Evolutionary conservation across 2,329 filamentous ascomycete species (phyloP).

Genomic region (Aurifilum marmelostoma): DNA sequence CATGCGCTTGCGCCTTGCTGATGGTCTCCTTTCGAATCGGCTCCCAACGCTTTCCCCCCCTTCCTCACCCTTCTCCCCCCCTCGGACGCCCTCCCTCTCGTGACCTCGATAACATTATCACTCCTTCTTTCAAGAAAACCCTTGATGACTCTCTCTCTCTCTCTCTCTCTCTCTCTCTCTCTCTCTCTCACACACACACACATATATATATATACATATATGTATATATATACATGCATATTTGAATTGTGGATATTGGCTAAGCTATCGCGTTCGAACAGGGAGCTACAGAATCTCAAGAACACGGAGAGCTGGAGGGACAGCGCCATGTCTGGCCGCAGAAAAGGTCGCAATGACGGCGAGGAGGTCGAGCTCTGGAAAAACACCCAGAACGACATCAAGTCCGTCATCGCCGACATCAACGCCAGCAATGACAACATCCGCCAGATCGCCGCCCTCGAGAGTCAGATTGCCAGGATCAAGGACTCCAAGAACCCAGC

Average conservation of each 20-base stretch:
- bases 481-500: conserved; percentile 40
- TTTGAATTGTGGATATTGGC: not conserved
- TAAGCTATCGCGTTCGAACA: conserved; percentile 1
- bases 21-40: not conserved
- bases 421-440: conserved; percentile 46
- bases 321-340: conserved; percentile 35
- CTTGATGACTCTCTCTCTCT: too few relatives aligned
- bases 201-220: too few relatives aligned
- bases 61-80: not conserved
- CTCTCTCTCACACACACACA: too few relatives aligned
- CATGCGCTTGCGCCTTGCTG: not conserved
- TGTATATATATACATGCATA: too few relatives aligned
- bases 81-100: not conserved
- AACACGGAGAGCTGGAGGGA: conserved; percentile 27
- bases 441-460: conserved; percentile 44
- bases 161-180: too few relatives aligned
- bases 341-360: conserved; percentile 43
- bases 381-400: conserved; percentile 44
- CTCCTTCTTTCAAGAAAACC: not conserved
- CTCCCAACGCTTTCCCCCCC: not conserved
- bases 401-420: conserved; percentile 40
- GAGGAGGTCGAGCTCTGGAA: conserved; percentile 49
- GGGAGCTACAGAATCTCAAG: conserved; percentile 23
- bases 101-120: not conserved
- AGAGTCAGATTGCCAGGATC: conserved; percentile 44